A percentile compares a stretch with the other conserved stretches of the same genome.
phyloP scores from a whole-genome alignment of 2,329 filamentous ascomycete genomes.

The Pleoardoris graminearum region DNA sequence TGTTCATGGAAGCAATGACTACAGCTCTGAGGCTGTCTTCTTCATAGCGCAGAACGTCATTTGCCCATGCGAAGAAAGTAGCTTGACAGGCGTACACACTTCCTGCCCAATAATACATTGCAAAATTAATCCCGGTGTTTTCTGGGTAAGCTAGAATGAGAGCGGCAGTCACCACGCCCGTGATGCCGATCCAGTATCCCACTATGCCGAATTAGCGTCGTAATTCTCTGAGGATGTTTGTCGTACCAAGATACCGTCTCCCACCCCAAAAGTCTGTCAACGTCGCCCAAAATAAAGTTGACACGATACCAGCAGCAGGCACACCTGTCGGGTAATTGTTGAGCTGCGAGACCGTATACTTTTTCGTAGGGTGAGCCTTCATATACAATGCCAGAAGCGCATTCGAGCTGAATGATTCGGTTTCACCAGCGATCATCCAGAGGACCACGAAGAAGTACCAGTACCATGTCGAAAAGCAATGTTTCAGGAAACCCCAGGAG shows the following conservation, averaged over 20 bases:
- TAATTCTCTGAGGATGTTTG: neutral
- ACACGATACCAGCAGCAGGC: constrained; percentile 56
- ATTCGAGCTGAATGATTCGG: constrained; percentile 71
- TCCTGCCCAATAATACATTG: constrained; percentile 71
- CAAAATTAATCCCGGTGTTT: constrained; percentile 62
- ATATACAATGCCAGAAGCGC: constrained; percentile 58
- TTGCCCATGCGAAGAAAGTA: constrained; percentile 76
- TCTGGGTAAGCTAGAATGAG: constrained; percentile 61
- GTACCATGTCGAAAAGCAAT: constrained; percentile 63
- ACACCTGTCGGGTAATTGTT: constrained; percentile 61
- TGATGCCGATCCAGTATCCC: constrained; percentile 64
- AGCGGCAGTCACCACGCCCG: constrained; percentile 63
- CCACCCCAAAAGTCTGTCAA: constrained; percentile 67
- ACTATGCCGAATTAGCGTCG: constrained; percentile 20
- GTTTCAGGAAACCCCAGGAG: constrained; percentile 56
- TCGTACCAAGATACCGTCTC: constrained; percentile 61
- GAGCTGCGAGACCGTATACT: constrained; percentile 54
- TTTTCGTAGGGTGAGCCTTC: constrained; percentile 50
- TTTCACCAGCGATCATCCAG: constrained; percentile 72
- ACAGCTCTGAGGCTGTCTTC: constrained; percentile 66
- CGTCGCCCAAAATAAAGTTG: constrained; percentile 70
- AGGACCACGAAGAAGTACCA: constrained; percentile 69
- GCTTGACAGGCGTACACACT: constrained; percentile 73
- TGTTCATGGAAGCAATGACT: constrained; percentile 73
- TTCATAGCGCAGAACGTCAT: constrained; percentile 68